Base-by-base conservation (phyloP, 768 basidiomycete genomes). In the Mycena sanguinolenta region DNA sequence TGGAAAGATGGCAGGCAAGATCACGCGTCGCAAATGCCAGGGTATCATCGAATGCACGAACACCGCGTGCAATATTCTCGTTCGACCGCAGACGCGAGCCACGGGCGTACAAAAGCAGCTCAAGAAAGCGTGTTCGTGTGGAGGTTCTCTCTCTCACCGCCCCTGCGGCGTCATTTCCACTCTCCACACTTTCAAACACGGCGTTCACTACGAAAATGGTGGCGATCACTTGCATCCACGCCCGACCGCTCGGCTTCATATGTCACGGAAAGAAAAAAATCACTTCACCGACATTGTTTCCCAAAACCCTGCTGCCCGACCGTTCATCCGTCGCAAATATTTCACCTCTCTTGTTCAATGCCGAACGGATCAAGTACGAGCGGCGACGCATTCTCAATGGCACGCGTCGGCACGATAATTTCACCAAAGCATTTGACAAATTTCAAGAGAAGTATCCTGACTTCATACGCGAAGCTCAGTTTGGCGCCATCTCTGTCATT, bases 181-280 rank as follows among this genome's bases (percentile, higher is more conserved):
- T 34, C 52, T 67, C 17, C 38, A 63, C 19, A 55, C 64, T 10
- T 73, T 58, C 44, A 59, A 39, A 58, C 58, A 59, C 17, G 76
- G 76, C 19, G 69, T 74, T 4, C 44, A 72, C 49, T 77, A 65
- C 57, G 17, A 28, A 17, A 65, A 77, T 32, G 53, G 60, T 17
- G 76, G 75, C 0, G 27, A 10, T 52, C 76, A 77, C 39, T n/a
- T 17, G 5, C 76, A 77, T 59, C n/a, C 27, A 6, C 65, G 73
- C 4, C 75, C 76, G 4, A 71, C 72, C 0, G 71, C 60, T 52
- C 28, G 73, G 38, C 72, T 75, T n/a, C 73, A 76, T 46, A 55
- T 75, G 23, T 42, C 60, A 10, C 49, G n/a, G 12, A 50, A 58
- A 2, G 71, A 75, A 50, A 44, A 53, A 28, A 25, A 49, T 0